Evolutionary conservation across 2,329 filamentous ascomycete genomes (phyloP), one percentile per base, ranked within the genome.

Genomic region (Fusarium abutilonis): DNA sequence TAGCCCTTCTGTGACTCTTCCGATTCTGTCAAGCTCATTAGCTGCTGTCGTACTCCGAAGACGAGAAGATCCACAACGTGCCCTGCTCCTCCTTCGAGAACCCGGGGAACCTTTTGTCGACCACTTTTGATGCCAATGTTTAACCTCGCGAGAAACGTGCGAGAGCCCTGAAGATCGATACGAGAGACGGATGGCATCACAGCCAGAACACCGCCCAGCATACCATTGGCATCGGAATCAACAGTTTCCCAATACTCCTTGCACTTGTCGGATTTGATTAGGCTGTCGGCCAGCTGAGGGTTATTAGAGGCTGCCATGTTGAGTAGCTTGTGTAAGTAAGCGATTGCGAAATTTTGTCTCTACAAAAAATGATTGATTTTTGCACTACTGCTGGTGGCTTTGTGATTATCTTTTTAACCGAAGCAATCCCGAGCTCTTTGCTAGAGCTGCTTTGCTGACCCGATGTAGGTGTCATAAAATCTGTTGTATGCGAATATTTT

Each of bases 151-250:
- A 92, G 75, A 74, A 93, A 92, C 48, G 83, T 87, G 31, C 84
- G 82, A 1, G 87, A 91, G 38, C 88, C 89, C 69, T 88, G 86
- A 1, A 92, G 79, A 70, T 92, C 90, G 49, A 89, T 83, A 44
- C 84, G 81, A 4, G 86, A 87, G 61, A 90, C 55, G 0, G 69
- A 66, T 0, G 79, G 73, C 55, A 80, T 79, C 76, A 93, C 90
- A 62, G 92, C 91, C 2, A 96, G 86, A 87, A 95, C 93, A 75
- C 93, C 91, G 60, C 92, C 93, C 2, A 96, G 88, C 89, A 95
- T 93, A 71, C 92, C 91, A 68, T 89, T 83, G 42, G 79, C 75
- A 46, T 81, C 76, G 38, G 80, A 77, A 2, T 75, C 73, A 48
- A 80, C 68, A 19, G 71, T 67, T 48, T 82, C 71, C 83, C 82